Percentiles rank a stretch among this genome's conserved stretches.
Evolutionary conservation across 73 alveolate genomes (phyloP).

Genomic region (Effrenium voratum): DNA sequence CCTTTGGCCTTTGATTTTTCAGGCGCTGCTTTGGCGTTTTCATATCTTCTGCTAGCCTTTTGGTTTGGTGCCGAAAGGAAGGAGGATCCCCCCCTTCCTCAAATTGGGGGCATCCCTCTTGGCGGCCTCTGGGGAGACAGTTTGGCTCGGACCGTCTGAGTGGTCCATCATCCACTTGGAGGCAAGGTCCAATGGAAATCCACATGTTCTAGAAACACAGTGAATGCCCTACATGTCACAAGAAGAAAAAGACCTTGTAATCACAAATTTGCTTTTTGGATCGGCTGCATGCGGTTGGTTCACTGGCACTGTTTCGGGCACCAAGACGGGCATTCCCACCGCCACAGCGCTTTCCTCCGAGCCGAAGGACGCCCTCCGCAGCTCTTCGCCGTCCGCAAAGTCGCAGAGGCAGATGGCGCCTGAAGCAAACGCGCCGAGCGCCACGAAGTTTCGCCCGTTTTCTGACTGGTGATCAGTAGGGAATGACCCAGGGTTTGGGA

Average conservation of each 20-base stretch:
- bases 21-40: background rate
- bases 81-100: background rate
- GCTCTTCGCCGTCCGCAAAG: conserved; percentile 56
- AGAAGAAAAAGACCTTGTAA: background rate
- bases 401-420: conserved; percentile 72
- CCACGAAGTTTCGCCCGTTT: too few species aligned
- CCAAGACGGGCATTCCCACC: background rate
- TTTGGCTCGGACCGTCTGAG: background rate
- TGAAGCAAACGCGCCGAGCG: background rate
- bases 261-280: background rate
- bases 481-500: too few species aligned
- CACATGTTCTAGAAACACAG: too few species aligned
- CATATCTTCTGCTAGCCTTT: too few species aligned
- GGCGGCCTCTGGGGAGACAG: background rate
- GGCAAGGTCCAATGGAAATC: background rate
- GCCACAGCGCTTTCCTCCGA: too few species aligned
- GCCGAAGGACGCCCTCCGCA: conserved; percentile 69
- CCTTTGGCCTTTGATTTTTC: too few species aligned
- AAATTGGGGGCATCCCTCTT: background rate
- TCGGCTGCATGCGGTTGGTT: background rate
- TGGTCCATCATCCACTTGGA: background rate
- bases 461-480: too few species aligned
- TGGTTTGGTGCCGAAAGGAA: background rate
- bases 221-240: too few species aligned
- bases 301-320: background rate